Evolutionary conservation across 371 early-diverging fungal genomes (phyloP).

Genomic region (Mucor ambiguus): DNA sequence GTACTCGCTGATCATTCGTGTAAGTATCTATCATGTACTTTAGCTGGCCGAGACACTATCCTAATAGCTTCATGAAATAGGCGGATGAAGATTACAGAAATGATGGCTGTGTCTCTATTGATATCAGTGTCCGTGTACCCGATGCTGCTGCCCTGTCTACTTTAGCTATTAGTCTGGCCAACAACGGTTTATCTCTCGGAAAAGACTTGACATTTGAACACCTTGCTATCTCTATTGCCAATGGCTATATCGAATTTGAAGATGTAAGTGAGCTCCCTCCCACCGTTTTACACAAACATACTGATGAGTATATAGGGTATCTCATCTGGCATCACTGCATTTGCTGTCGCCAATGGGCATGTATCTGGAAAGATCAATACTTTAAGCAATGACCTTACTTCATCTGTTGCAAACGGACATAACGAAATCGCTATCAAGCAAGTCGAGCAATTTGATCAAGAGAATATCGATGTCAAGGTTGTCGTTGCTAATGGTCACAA

Average conservation of each 20-base stretch:
- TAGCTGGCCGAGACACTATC: not conserved
- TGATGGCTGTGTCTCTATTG: conserved; percentile 1
- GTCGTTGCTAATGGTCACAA: conserved; percentile 7
- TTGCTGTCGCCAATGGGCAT: conserved; percentile 6
- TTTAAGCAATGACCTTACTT: conserved; percentile 5
- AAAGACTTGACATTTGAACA: conserved; percentile 9
- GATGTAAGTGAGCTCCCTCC: conserved; percentile 9
- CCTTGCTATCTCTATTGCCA: conserved; percentile 1
- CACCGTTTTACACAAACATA: not conserved
- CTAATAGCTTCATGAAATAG: conserved; percentile 1
- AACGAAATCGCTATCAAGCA: not conserved
- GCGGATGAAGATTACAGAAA: not conserved
- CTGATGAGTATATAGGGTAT: not conserved
- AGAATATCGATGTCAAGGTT: not conserved
- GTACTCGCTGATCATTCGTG: conserved; percentile 2
- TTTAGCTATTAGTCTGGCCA: not conserved
- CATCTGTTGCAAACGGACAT: not conserved
- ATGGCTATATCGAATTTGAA: conserved; percentile 12
- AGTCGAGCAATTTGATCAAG: not conserved
- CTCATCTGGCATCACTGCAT: not conserved
- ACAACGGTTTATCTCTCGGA: not conserved
- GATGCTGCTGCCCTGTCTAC: not conserved
- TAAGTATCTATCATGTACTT: not conserved
- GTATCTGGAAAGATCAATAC: conserved; percentile 6
- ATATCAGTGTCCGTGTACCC: conserved; percentile 13